phyloP scores from a whole-genome alignment of 2,329 filamentous ascomycete species.

The Diplodia intermedia region DNA sequence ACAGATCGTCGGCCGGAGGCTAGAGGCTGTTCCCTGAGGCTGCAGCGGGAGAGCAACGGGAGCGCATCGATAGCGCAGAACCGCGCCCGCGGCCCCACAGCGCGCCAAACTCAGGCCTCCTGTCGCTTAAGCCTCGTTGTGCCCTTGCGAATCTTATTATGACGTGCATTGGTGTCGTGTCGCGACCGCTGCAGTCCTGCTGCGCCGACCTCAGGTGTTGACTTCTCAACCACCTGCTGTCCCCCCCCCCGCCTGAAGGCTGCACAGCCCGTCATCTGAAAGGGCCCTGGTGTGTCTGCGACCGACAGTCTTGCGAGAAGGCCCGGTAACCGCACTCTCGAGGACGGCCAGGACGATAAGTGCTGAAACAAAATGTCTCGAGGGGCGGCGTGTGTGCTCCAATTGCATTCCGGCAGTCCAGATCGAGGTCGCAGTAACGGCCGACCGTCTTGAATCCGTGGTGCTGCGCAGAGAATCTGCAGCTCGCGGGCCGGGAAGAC shows the following conservation, averaged over 20 bases:
- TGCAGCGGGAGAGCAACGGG: conserved; percentile 28
- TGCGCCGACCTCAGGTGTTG: neutral
- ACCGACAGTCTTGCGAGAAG: neutral
- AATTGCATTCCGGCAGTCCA: conserved; percentile 18
- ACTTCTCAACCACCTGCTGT: neutral
- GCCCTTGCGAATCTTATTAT: conserved; percentile 29
- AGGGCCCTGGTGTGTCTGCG: neutral
- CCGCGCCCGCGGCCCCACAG: conserved; percentile 19
- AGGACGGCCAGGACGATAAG: conserved; percentile 14
- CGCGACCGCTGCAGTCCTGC: neutral
- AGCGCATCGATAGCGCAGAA: conserved; percentile 30
- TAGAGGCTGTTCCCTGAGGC: conserved; percentile 25
- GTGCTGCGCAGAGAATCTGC: conserved; percentile 20
- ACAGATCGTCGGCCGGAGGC: conserved; percentile 9
- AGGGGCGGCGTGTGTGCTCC: neutral
- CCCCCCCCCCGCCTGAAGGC: neutral
- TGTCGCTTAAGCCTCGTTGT: conserved; percentile 28
- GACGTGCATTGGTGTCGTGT: conserved; percentile 25
- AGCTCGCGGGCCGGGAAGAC: conserved; percentile 13
- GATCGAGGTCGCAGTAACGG: conserved; percentile 9
- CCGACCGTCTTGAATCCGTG: neutral
- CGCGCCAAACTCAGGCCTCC: conserved; percentile 22
- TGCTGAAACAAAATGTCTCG: conserved; percentile 25
- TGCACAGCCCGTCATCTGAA: neutral
- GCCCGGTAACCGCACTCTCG: neutral